Evolutionary conservation across 169 alveolate species (phyloP).

Genomic region (Plasmodium fragile): DNA sequence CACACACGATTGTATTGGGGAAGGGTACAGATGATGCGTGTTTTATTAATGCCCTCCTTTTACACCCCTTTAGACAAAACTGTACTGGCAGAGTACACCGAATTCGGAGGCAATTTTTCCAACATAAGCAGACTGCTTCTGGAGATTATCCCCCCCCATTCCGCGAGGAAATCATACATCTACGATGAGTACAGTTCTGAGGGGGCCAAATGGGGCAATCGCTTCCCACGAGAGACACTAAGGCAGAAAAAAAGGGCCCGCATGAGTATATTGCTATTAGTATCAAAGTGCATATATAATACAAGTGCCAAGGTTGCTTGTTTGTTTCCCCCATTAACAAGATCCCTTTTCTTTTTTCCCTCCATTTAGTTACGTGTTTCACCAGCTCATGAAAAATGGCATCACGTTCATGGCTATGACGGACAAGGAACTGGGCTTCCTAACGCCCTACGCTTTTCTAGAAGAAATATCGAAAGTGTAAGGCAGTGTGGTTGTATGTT

Average conservation of each 20-base stretch:
- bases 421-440: constrained; percentile 67
- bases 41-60: background rate
- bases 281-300: background rate
- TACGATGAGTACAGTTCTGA: constrained; percentile 52
- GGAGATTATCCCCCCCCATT: constrained; percentile 72
- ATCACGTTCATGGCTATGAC: constrained; percentile 75
- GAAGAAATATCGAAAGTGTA: constrained; percentile 75
- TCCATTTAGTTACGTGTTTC: constrained; percentile 52
- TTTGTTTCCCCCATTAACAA: background rate
- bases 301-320: background rate
- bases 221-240: background rate
- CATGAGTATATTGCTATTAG: background rate
- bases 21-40: background rate
- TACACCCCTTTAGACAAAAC: constrained; percentile 39
- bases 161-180: constrained; percentile 69
- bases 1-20: background rate
- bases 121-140: constrained; percentile 71
- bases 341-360: background rate
- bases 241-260: background rate
- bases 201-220: background rate
- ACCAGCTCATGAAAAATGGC: constrained; percentile 74
- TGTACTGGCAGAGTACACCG: constrained; percentile 74
- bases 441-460: constrained; percentile 69
- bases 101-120: constrained; percentile 74
- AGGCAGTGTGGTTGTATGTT: background rate